Evolutionary conservation across 192 early-diverging fungal genomes (phyloP).

Genomic region (Linnemannia elongata): DNA sequence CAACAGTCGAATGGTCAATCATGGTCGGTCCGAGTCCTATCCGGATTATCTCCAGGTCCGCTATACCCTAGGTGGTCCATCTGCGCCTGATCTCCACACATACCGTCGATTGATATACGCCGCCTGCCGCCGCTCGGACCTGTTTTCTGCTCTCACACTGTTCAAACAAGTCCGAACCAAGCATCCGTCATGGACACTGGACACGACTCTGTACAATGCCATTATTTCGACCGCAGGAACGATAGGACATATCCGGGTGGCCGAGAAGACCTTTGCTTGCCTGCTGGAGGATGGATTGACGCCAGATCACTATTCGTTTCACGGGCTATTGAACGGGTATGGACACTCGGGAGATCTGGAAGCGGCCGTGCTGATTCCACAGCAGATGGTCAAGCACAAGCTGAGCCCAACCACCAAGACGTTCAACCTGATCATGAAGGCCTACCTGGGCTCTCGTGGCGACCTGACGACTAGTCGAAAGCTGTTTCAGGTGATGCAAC

Average conservation of each 20-base stretch:
- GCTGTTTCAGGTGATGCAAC: conserved; percentile 35
- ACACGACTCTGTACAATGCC: conserved; percentile 40
- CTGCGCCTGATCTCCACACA: conserved; percentile 36
- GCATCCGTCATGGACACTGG: conserved; percentile 26
- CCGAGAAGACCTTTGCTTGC: conserved; percentile 35
- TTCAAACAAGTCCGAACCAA: conserved; percentile 18
- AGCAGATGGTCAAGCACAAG: conserved; percentile 52
- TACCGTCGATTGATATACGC: conserved; percentile 52
- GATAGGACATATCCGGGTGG: conserved; percentile 22
- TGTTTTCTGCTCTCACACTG: conserved; percentile 25
- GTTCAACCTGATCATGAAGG: conserved; percentile 56
- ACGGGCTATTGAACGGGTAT: conserved; percentile 54
- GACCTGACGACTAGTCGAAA: conserved; percentile 36
- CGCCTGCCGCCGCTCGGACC: conserved; percentile 50
- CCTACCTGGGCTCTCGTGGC: conserved; percentile 20
- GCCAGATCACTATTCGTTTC: conserved; percentile 48
- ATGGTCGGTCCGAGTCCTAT: conserved; percentile 15
- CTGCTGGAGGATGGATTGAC: conserved; percentile 27
- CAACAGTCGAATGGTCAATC: conserved; percentile 38
- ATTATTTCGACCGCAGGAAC: conserved; percentile 46
- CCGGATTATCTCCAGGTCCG: conserved; percentile 31
- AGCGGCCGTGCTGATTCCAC: conserved; percentile 33
- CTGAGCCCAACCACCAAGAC: conserved; percentile 49
- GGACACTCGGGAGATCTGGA: conserved; percentile 25
- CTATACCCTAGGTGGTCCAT: conserved; percentile 18